Conservation (phyloP, 164 flowering plant species). For the Chloranthus sessilifolius region DNA sequence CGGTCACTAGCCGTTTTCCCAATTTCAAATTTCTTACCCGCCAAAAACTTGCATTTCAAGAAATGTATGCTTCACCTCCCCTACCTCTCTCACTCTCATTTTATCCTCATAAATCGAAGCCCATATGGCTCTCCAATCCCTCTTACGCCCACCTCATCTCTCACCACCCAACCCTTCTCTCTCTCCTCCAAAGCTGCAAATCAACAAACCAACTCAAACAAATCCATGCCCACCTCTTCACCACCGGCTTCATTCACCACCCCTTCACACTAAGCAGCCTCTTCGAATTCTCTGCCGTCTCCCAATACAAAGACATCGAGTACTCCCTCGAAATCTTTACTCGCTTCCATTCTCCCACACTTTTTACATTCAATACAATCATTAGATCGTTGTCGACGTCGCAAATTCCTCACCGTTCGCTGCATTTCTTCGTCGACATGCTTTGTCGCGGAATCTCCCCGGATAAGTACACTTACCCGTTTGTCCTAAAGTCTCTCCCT, state of each 20-base stretch:
- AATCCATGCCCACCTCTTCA: not conserved
- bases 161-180: not conserved
- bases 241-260: not conserved
- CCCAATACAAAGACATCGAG: not conserved
- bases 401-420: not conserved
- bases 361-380: not conserved
- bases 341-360: not conserved
- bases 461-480: not conserved
- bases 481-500: not conserved
- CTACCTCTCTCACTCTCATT: too few species aligned
- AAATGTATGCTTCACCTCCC: too few species aligned
- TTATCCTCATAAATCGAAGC: not conserved
- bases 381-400: not conserved
- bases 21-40: too few species aligned
- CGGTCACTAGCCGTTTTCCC: too few species aligned
- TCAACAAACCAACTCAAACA: not conserved
- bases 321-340: not conserved
- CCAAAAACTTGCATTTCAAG: too few species aligned
- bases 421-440: not conserved
- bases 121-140: conserved; percentile 1
- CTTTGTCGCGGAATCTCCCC: not conserved
- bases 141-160: not conserved
- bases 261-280: not conserved
- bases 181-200: conserved; percentile 4
- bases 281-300: conserved; percentile 1